Evolutionary conservation across 2,329 filamentous ascomycete species (phyloP), one percentile per base, ranked within the genome.

Genomic region (Arachnomyces sp.): DNA sequence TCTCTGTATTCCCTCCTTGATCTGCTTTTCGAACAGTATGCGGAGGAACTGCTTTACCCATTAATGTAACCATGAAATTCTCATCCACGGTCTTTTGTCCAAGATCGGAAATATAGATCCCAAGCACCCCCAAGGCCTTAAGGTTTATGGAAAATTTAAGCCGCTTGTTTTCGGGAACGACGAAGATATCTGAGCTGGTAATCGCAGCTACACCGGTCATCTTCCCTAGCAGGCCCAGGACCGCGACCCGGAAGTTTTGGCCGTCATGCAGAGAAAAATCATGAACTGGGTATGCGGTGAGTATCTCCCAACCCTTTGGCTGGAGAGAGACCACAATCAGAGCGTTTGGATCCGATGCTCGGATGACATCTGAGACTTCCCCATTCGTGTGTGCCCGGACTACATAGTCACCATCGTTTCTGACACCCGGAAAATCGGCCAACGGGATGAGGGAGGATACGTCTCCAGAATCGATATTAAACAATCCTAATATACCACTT

Each of bases 121-220:
- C 86, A 11, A 71, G 38, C 1, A 54, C 71, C 0, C 90, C 90
- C 1, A 95, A 64, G 0, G 88, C 88, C 58, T 94, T 95, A 31
- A 95, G 57, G 11, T 73, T 76, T 1, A 82, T 76, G 51, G 79
- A 77, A 9, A 93, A 63, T 6, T 77, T 63, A 14, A 92, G 64
- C 12, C 77, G 55, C 8, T 79, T 78, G 42, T 77, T 81, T 6
- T 72, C 67, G 20, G 20, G 20, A 28, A 73, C 63, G 49, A 80
- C 57, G 28, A 72, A 73, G 33, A 81, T 72, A 18, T 74, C 70
- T n/a, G 69, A 80, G 29, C 69, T 71, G 1, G 82, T 67, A 6
- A 94, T 73, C 0, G 87, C 88, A 1, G 86, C 88, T 1, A 82
- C 79, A 0, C 88, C 90, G 0, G 87, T 87, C 84, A 96, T 94